These are phyloP conservation scores for Cadophora luteo-olivacea DNA, from an alignment of 2,329 filamentous ascomycete genomes.

Conservation along the genomic window DNA sequence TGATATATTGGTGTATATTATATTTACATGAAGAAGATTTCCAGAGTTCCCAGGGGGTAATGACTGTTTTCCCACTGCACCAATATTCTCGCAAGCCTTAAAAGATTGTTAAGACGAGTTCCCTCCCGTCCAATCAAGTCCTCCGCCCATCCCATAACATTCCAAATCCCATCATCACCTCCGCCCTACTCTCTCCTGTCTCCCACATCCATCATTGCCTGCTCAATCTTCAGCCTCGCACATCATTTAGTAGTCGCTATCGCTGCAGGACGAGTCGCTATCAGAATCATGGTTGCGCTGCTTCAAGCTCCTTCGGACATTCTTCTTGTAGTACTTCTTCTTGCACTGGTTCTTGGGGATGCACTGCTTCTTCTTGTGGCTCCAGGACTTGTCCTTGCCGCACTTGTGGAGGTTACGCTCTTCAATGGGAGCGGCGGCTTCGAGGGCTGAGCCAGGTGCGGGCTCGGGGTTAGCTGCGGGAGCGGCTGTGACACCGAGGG, in stretches of 20 bases:
- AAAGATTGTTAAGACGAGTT: background rate
- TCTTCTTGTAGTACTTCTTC: constrained; percentile 5
- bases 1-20: background rate
- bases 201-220: background rate
- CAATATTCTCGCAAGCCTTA: background rate
- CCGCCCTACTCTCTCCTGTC: too few species aligned
- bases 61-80: background rate
- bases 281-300: background rate
- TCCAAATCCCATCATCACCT: too few species aligned
- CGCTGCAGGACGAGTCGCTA: background rate
- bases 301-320: background rate
- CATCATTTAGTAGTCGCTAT: background rate
- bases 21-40: background rate
- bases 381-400: background rate
- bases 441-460: background rate
- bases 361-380: constrained; percentile 10
- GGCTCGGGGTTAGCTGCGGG: background rate
- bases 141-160: too few species aligned
- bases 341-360: constrained; percentile 4
- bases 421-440: background rate
- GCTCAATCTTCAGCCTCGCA: background rate
- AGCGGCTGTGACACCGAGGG: background rate
- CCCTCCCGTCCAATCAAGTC: too few species aligned
- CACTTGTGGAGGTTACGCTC: background rate
- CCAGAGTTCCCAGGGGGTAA: background rate